phyloP scores from a whole-genome alignment of 148 eudicot species.

The Cornus controversa region DNA sequence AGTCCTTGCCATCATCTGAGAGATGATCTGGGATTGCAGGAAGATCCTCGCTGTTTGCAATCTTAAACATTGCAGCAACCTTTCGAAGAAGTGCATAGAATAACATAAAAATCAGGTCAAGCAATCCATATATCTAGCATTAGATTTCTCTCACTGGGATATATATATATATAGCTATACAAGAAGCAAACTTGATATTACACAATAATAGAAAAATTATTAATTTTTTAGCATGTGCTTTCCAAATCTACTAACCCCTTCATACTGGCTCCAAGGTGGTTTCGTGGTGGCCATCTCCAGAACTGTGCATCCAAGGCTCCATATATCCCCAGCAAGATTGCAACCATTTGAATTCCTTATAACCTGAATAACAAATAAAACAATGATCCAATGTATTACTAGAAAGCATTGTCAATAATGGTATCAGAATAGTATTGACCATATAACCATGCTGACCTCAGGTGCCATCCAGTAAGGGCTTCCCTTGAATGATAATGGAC shows the following conservation, averaged over 20 bases:
- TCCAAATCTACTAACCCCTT: slow-evolving; percentile 58
- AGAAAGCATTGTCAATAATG: neutral
- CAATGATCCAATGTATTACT: neutral
- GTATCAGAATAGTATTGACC: neutral
- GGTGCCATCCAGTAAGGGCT: slow-evolving; percentile 87
- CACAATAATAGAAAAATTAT: neutral
- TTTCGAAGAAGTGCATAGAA: slow-evolving; percentile 14
- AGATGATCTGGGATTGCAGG: slow-evolving; percentile 64
- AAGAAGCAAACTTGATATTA: neutral
- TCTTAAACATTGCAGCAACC: slow-evolving; percentile 81
- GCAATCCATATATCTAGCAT: neutral
- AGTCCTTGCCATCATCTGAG: slow-evolving; percentile 64
- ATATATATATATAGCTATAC: neutral
- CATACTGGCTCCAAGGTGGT: slow-evolving; percentile 84
- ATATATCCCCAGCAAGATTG: slow-evolving; percentile 74
- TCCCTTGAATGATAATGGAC: slow-evolving; percentile 69
- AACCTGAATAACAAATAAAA: slow-evolving; percentile 35
- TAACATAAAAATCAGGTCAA: slow-evolving; percentile 2
- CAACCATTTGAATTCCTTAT: slow-evolving; percentile 51
- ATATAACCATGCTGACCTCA: slow-evolving; percentile 43
- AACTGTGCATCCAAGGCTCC: slow-evolving; percentile 94
- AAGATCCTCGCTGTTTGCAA: slow-evolving; percentile 74
- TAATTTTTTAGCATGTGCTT: neutral
- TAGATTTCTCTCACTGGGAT: neutral
- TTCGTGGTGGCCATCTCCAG: slow-evolving; percentile 82